Conservation (phyloP, 2,329 filamentous ascomycete species). For the Penicillium sp. region DNA sequence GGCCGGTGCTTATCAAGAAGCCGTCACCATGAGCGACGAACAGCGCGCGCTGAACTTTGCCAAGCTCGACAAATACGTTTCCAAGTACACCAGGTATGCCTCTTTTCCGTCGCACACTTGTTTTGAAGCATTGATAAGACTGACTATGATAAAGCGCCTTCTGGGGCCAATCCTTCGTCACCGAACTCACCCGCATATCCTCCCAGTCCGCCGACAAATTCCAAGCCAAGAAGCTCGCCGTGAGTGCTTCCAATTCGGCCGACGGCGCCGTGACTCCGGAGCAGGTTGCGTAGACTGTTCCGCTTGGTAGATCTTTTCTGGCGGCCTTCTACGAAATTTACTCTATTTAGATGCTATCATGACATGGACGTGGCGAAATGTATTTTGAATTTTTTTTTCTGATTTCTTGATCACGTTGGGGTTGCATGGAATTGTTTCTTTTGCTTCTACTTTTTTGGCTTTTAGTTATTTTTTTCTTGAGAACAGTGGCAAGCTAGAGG, state of each 20-base stretch:
- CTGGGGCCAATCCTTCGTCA: constrained; percentile 93
- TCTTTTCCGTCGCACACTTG: background rate
- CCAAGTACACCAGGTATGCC: constrained; percentile 83
- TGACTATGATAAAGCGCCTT: constrained; percentile 63
- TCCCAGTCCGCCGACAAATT: constrained; percentile 41
- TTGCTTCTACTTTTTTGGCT: background rate
- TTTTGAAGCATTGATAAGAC: constrained; percentile 23
- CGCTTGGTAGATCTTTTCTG: background rate
- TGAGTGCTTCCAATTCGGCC: constrained; percentile 12
- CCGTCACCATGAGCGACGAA: constrained; percentile 94
- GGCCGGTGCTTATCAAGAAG: constrained; percentile 88
- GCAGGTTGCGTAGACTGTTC: background rate
- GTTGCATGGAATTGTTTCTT: constrained; percentile 10
- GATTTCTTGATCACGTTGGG: constrained; percentile 6
- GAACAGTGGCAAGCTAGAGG: constrained; percentile 12
- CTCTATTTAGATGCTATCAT: constrained; percentile 24
- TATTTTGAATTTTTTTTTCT: constrained; percentile 14
- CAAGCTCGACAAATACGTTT: constrained; percentile 92
- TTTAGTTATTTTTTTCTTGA: background rate
- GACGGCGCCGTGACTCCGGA: constrained; percentile 13
- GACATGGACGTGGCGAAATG: constrained; percentile 33
- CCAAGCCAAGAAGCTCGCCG: constrained; percentile 34
- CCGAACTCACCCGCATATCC: constrained; percentile 69
- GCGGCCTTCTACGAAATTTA: background rate
- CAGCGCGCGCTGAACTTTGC: constrained; percentile 83